phyloP scores from a whole-genome alignment of 192 early-diverging fungal genomes.

The Martensiomyces pterosporus region DNA sequence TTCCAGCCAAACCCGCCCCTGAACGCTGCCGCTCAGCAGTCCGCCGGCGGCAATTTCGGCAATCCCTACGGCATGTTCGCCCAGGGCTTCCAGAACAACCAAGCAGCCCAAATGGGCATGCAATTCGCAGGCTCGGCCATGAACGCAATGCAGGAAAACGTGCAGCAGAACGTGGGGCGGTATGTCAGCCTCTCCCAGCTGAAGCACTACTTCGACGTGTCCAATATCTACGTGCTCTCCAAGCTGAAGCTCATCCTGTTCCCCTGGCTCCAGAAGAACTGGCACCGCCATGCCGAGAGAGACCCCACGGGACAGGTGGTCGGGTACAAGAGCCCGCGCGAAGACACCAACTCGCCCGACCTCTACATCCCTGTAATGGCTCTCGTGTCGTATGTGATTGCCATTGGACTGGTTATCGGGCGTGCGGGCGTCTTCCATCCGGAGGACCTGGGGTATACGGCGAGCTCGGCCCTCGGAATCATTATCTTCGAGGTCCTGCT shows the following conservation, averaged over 20 bases:
- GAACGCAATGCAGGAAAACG: slow-evolving; percentile 74
- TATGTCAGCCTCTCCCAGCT: slow-evolving; percentile 84
- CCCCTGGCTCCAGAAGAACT: slow-evolving; percentile 84
- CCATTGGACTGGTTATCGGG: slow-evolving; percentile 66
- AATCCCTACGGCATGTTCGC: slow-evolving; percentile 32
- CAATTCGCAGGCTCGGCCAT: slow-evolving; percentile 86
- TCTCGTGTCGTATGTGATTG: slow-evolving; percentile 86
- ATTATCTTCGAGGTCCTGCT: slow-evolving; percentile 78
- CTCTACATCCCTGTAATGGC: slow-evolving; percentile 96
- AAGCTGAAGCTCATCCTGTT: slow-evolving; percentile 84
- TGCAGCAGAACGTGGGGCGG: slow-evolving; percentile 84
- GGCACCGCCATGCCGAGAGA: slow-evolving; percentile 72
- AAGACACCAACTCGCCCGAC: slow-evolving; percentile 93
- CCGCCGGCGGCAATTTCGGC: slow-evolving; percentile 2
- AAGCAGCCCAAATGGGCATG: slow-evolving; percentile 88
- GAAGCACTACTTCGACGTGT: slow-evolving; percentile 93
- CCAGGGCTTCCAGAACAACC: slow-evolving; percentile 53
- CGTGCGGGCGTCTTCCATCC: slow-evolving; percentile 73
- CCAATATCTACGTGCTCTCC: slow-evolving; percentile 87
- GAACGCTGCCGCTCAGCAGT: not conserved
- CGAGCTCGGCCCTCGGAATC: slow-evolving; percentile 76
- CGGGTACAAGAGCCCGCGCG: slow-evolving; percentile 77
- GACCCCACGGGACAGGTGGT: slow-evolving; percentile 75
- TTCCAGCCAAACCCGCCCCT: not conserved
- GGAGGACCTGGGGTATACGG: slow-evolving; percentile 77